Evolutionary conservation across 306 rosid genomes (phyloP), one percentile per base, ranked within the genome.

Genomic region (Prunus davidiana): DNA sequence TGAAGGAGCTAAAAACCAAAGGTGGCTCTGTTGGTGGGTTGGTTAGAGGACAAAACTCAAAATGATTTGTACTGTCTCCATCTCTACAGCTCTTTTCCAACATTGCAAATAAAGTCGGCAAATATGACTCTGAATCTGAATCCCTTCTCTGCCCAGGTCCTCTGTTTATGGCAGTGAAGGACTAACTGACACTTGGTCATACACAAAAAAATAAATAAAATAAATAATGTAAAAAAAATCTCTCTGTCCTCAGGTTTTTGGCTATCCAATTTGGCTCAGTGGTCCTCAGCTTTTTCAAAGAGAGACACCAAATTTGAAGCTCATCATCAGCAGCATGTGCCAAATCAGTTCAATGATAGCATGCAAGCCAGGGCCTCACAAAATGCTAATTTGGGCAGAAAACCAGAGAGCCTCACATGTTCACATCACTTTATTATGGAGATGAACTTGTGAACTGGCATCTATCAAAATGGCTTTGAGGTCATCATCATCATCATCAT

Each of bases 31-130:
- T 20, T 75, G 76, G 50, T 79, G 60, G 76, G 66, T 46, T 32
- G 24, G 73, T 6, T 38, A 34, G 38, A 63, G 78, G 64, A 71
- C 75, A 82, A 77, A 84, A 84, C 67, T 38, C 69, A 72, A 76
- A 83, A 81, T 81, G 79, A 76, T 76, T 69, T 78, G 71, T 56
- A 52, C n/a, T 55, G 92, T 86, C 86, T 72, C 73, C 76, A 77
- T 84, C 84, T 72, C 60, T 13, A 50, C 73, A 78, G 10, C 85
- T 71, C 10, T 76, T 64, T 64, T 74, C 77, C 70, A 70, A 76
- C 9, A 63, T 73, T 69, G 75, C 43, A 38, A 7, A 38, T 38
- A 7, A 8, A 7, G 43, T 38, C 43, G 8, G 43, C 43, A 38
- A 85, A 88, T 61, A 62, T 69, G 64, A 54, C 67, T 83, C 51